phyloP scores from a whole-genome alignment of 2,329 filamentous ascomycete genomes.

The Dissoconium aciculare region DNA sequence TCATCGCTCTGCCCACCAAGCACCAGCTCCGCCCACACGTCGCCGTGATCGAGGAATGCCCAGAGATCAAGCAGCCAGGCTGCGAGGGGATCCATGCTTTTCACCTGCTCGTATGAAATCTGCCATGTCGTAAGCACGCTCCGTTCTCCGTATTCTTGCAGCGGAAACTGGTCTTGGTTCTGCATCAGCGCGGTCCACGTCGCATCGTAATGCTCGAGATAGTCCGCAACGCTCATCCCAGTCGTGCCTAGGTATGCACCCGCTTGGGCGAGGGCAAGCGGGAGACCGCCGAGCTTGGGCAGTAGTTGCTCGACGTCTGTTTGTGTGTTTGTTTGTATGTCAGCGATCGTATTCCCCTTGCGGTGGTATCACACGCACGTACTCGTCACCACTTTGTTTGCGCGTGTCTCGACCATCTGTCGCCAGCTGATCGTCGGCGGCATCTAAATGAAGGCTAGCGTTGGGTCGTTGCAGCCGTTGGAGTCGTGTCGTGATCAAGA shows the following conservation, averaged over 20 bases:
- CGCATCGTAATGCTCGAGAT: slow-evolving; percentile 6
- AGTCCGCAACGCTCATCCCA: slow-evolving; percentile 5
- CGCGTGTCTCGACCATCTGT: slow-evolving; percentile 19
- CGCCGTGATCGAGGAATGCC: slow-evolving; percentile 4
- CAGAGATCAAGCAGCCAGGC: slow-evolving; percentile 14
- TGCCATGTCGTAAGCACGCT: slow-evolving; percentile 22
- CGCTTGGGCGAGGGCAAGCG: slow-evolving; percentile 17
- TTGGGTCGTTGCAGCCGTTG: slow-evolving; percentile 13
- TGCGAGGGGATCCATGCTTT: slow-evolving; percentile 11
- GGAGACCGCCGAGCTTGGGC: slow-evolving; percentile 16
- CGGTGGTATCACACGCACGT: neutral
- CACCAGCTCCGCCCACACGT: neutral
- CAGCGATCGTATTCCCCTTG: neutral
- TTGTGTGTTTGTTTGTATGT: no score
- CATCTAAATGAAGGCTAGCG: slow-evolving; percentile 2
- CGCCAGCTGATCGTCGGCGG: slow-evolving; percentile 13
- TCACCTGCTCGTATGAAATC: slow-evolving; percentile 20
- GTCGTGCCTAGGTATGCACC: slow-evolving; percentile 11
- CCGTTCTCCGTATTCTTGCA: slow-evolving; percentile 5
- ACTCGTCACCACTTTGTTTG: slow-evolving; percentile 7
- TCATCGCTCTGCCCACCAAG: neutral
- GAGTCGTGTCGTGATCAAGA: slow-evolving; percentile 21
- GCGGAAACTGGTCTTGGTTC: slow-evolving; percentile 2
- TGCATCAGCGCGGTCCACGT: slow-evolving; percentile 4
- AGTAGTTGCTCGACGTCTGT: slow-evolving; percentile 12